phyloP scores from a whole-genome alignment of 805 yeast genomes.

The Sporopachydermia quercuum region DNA sequence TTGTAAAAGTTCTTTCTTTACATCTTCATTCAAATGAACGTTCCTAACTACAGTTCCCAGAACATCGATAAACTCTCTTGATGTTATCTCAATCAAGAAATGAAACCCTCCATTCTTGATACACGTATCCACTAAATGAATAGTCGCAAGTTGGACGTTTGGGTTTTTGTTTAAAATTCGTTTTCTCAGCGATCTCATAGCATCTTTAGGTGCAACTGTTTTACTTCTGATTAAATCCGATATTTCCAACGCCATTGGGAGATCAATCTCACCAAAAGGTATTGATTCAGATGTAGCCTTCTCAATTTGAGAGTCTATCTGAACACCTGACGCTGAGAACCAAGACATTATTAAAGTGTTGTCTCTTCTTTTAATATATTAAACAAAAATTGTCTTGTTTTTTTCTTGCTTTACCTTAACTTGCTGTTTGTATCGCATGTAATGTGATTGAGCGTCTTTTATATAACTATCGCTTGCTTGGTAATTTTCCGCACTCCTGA shows the following conservation, averaged over 20 bases:
- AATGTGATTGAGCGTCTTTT: too few relatives aligned
- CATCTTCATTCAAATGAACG: conserved; percentile 30
- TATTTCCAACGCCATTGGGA: conserved; percentile 58
- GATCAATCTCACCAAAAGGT: conserved; percentile 80
- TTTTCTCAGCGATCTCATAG: conserved; percentile 73
- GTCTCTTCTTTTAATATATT: too few relatives aligned
- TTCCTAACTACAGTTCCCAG: conserved; percentile 26
- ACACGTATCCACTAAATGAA: conserved; percentile 72
- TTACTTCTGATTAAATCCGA: conserved; percentile 79
- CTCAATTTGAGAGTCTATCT: conserved; percentile 47
- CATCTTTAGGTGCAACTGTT: conserved; percentile 61
- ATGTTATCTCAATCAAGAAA: conserved; percentile 62
- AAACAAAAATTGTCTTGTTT: too few relatives aligned
- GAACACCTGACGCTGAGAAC: conserved; percentile 18
- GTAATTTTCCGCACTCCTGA: too few relatives aligned
- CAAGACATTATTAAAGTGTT: conserved; percentile 19
- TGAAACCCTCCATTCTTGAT: conserved; percentile 88
- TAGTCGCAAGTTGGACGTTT: conserved; percentile 58
- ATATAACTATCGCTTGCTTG: too few relatives aligned
- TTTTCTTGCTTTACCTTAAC: too few relatives aligned
- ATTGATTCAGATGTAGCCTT: conserved; percentile 81
- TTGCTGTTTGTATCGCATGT: too few relatives aligned
- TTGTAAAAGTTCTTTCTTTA: conserved; percentile 44
- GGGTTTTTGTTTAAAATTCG: conserved; percentile 59
- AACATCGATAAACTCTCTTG: conserved; percentile 78